These are phyloP conservation scores for Globisporangium recalcitrans DNA, from an alignment of 352 stramenopile genomes.

Conservation along the genomic window DNA sequence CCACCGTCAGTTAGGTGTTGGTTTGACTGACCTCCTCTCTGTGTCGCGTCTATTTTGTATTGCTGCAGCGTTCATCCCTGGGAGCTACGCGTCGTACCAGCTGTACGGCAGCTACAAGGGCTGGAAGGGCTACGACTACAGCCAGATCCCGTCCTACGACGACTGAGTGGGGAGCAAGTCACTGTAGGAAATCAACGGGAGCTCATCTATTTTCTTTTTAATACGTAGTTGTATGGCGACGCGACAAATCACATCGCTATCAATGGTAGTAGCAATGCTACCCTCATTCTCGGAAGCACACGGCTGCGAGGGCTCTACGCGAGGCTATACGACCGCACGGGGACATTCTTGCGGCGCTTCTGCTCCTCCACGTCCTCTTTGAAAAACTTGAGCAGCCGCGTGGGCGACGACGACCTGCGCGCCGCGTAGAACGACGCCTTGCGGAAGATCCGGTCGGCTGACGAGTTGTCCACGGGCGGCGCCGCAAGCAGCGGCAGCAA, in stretches of 20 bases:
- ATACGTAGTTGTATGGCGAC: neutral
- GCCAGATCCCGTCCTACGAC: slow-evolving; percentile 81
- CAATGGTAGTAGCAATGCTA: neutral
- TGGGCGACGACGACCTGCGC: slow-evolving; percentile 31
- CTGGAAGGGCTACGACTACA: slow-evolving; percentile 84
- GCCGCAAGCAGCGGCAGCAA: slow-evolving; percentile 45
- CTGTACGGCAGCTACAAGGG: slow-evolving; percentile 80
- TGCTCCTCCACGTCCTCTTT: slow-evolving; percentile 16
- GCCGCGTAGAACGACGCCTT: slow-evolving; percentile 46
- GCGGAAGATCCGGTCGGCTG: slow-evolving; percentile 45
- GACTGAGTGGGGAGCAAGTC: slow-evolving; percentile 28
- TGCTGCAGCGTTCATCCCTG: slow-evolving; percentile 72
- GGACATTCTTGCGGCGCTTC: neutral
- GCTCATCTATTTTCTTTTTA: neutral
- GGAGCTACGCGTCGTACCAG: slow-evolving; percentile 72
- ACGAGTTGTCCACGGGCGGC: slow-evolving; percentile 38
- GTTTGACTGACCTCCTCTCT: neutral
- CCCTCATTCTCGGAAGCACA: neutral
- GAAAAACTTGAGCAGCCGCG: slow-evolving; percentile 19
- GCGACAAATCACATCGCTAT: neutral
- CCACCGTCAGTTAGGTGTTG: no score
- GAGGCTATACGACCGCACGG: slow-evolving; percentile 11
- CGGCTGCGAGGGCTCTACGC: neutral
- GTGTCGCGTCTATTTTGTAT: neutral
- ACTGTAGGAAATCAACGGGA: neutral